These are phyloP conservation scores for Fusarium siculi DNA, from an alignment of 2,329 filamentous ascomycete species.

Conservation along the genomic window DNA sequence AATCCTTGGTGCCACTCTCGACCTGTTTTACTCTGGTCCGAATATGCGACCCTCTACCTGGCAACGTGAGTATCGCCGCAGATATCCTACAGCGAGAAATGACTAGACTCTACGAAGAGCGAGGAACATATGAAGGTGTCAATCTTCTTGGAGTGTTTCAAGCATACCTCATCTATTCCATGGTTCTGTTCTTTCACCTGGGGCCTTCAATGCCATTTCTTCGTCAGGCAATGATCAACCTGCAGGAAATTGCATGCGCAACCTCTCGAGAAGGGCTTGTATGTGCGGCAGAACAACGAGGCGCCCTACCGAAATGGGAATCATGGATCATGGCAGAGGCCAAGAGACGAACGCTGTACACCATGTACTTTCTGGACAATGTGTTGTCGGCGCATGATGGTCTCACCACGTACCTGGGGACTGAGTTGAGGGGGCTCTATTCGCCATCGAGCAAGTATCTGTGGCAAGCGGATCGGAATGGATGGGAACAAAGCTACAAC, in stretches of 20 bases:
- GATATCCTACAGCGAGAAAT: conserved; percentile 56
- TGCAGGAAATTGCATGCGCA: conserved; percentile 61
- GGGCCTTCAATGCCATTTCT: conserved; percentile 44
- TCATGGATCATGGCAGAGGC: conserved; percentile 64
- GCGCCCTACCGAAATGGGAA: conserved; percentile 59
- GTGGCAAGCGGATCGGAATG: conserved; percentile 54
- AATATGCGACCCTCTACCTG: conserved; percentile 51
- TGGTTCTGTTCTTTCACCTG: conserved; percentile 59
- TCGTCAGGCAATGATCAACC: conserved; percentile 58
- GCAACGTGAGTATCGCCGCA: conserved; percentile 46
- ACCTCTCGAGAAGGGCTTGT: conserved; percentile 54
- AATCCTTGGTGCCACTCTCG: conserved; percentile 47
- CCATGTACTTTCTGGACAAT: conserved; percentile 65
- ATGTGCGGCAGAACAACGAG: conserved; percentile 54
- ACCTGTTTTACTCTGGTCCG: conserved; percentile 55
- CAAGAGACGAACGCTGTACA: conserved; percentile 62
- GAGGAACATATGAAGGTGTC: conserved; percentile 41
- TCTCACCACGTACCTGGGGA: conserved; percentile 59
- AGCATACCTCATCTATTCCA: conserved; percentile 63
- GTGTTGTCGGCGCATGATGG: conserved; percentile 56
- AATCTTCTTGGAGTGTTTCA: conserved; percentile 59
- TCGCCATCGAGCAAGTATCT: conserved; percentile 54
- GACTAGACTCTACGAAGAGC: conserved; percentile 49
- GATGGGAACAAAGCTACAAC: conserved; percentile 59
- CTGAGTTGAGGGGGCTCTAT: conserved; percentile 57